These are phyloP conservation scores for Corymbia citriodora DNA, from an alignment of 441 rosid genomes.

Conservation along the genomic window DNA sequence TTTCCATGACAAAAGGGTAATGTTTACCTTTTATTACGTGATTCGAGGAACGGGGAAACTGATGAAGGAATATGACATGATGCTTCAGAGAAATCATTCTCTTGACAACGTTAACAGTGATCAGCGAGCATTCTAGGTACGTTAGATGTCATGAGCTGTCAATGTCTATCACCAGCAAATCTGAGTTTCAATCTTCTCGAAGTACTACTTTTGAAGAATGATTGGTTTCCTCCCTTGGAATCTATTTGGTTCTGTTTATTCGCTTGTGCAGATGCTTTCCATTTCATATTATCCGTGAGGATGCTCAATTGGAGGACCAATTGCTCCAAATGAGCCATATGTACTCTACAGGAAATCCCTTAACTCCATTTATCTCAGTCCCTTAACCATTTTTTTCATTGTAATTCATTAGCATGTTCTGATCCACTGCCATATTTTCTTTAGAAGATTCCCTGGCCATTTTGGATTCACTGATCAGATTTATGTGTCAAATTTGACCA, in stretches of 20 bases:
- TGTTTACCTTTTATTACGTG: background rate
- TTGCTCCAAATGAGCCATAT: background rate
- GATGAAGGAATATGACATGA: too few species aligned
- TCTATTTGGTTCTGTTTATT: background rate
- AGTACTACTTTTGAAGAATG: background rate
- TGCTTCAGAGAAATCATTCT: background rate
- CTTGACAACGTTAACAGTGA: too few species aligned
- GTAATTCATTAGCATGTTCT: background rate
- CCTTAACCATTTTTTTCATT: background rate
- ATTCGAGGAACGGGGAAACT: background rate
- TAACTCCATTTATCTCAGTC: background rate
- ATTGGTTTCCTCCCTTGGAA: background rate
- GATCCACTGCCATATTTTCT: background rate
- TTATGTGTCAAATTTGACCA: background rate
- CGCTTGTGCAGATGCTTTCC: background rate
- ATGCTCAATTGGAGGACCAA: background rate
- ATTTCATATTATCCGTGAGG: background rate
- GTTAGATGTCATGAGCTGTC: background rate
- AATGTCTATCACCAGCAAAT: background rate
- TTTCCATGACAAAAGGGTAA: background rate
- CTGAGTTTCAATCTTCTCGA: background rate
- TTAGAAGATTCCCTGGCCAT: background rate
- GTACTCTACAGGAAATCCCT: background rate
- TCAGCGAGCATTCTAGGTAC: background rate
- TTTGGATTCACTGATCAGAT: background rate